phyloP scores from a whole-genome alignment of 2,329 filamentous ascomycete genomes.

The Diaporthe citri region DNA sequence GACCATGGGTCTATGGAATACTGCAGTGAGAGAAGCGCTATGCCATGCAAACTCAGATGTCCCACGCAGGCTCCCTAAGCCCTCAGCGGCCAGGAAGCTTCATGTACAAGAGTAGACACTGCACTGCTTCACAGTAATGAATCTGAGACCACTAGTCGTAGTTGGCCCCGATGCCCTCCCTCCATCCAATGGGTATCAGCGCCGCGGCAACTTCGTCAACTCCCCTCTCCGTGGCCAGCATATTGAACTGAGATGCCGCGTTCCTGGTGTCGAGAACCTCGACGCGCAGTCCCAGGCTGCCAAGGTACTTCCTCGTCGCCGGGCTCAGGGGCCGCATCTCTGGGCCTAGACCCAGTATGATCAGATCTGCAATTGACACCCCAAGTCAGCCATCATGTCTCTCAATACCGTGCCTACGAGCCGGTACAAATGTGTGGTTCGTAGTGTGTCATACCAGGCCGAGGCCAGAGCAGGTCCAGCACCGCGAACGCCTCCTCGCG shows the following conservation, averaged over 20 bases:
- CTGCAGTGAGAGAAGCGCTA: not conserved
- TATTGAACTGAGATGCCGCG: constrained; percentile 93
- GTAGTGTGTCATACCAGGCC: constrained; percentile 73
- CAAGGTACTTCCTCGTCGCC: constrained; percentile 78
- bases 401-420: not conserved
- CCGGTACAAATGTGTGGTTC: constrained; percentile 48
- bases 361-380: constrained; percentile 71
- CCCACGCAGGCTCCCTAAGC: not conserved
- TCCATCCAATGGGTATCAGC: constrained; percentile 88
- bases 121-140: not conserved
- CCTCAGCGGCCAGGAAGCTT: too few relatives aligned
- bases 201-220: constrained; percentile 88
- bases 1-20: not conserved
- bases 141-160: constrained; percentile 17
- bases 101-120: not conserved
- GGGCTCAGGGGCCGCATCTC: constrained; percentile 82
- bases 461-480: constrained; percentile 84
- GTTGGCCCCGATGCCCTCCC: constrained; percentile 65
- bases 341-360: constrained; percentile 89
- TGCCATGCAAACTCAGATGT: not conserved
- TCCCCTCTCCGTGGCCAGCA: constrained; percentile 93
- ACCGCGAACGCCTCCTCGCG: constrained; percentile 78
- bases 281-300: constrained; percentile 83
- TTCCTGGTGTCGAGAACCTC: constrained; percentile 95
- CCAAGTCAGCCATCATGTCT: constrained; percentile 12